Conservation (phyloP, 176 grass and related monocot genomes). For the Triticum urartu region DNA sequence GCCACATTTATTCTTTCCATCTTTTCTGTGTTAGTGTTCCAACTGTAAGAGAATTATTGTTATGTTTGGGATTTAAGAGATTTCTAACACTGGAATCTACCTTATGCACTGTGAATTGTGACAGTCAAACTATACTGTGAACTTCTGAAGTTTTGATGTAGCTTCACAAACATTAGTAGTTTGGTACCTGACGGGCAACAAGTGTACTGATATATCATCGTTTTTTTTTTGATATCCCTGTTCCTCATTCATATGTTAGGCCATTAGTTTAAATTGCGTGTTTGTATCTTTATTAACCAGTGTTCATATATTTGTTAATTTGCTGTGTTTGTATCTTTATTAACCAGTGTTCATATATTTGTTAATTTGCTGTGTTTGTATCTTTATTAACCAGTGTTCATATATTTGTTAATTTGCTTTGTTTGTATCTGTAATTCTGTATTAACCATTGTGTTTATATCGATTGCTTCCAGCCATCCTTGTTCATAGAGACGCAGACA, state of each 20-base stretch:
- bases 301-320: too few species aligned
- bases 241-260: background rate
- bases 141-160: background rate
- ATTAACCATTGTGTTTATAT: background rate
- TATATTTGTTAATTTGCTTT: background rate
- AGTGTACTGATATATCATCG: background rate
- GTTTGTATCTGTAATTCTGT: background rate
- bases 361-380: too few species aligned
- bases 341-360: too few species aligned
- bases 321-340: too few species aligned
- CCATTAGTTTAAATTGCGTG: background rate
- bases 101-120: background rate
- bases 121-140: background rate
- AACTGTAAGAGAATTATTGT: background rate
- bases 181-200: background rate
- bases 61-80: background rate
- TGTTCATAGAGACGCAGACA: slow-evolving; percentile 85
- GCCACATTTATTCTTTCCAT: background rate
- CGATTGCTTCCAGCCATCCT: slow-evolving; percentile 66
- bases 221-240: background rate
- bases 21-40: background rate
- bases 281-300: background rate
- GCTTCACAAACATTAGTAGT: background rate
- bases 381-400: too few species aligned
- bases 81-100: background rate